Percentiles rank a stretch among this genome's conserved stretches.
Conservation (phyloP, 1,284 basidiomycete genomes). For the Melampsora larici-populina region DNA sequence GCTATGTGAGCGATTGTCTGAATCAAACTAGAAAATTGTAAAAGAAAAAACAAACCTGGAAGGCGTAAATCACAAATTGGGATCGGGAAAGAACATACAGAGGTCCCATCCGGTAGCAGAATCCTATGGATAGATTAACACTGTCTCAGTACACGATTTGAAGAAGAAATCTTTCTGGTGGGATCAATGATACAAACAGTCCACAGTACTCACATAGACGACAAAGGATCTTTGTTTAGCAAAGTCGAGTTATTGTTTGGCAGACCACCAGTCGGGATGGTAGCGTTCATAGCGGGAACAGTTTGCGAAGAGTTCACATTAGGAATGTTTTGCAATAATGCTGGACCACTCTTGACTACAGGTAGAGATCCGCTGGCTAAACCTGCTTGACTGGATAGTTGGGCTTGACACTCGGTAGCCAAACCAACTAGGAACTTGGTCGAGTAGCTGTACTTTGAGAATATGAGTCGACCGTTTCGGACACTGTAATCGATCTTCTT, state of each 20-base stretch:
- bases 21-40: neutral
- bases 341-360: conserved; percentile 12
- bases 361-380: neutral
- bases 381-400: neutral
- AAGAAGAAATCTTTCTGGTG: neutral
- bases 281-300: neutral
- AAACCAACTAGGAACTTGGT: conserved; percentile 17
- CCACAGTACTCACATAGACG: neutral
- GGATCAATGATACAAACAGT: neutral
- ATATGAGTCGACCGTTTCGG: conserved; percentile 30
- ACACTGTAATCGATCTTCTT: conserved; percentile 36
- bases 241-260: neutral
- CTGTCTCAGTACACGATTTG: neutral
- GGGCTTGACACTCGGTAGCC: conserved; percentile 24
- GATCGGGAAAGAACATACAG: conserved; percentile 24
- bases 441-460: conserved; percentile 41
- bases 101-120: conserved; percentile 18
- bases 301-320: neutral
- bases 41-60: conserved; percentile 8
- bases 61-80: conserved; percentile 21
- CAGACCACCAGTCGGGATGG: neutral
- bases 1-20: neutral
- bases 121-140: neutral
- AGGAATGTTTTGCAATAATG: conserved; percentile 1
- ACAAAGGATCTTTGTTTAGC: neutral